Evolutionary conservation across 78 protist species (phyloP).

Genomic region (Polysphondylium violaceum): DNA sequence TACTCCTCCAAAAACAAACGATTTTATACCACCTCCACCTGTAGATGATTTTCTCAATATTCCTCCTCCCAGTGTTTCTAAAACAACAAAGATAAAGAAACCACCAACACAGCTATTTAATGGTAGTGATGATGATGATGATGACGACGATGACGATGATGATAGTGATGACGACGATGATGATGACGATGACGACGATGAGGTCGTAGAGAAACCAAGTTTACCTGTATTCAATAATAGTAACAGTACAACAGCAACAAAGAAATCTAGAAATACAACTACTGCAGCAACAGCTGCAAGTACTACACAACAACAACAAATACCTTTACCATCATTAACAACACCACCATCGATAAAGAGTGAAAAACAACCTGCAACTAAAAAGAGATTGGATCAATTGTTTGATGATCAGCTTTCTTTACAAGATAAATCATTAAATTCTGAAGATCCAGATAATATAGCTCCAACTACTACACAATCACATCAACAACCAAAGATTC

Average conservation of each 20-base stretch:
- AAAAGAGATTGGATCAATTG: constrained; percentile 26
- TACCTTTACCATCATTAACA: not conserved
- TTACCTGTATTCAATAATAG: not conserved
- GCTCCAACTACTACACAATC: constrained; percentile 22
- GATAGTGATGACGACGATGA: constrained; percentile 66
- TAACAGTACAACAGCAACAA: not conserved
- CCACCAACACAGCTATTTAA: constrained; percentile 22
- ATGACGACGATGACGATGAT: constrained; percentile 45
- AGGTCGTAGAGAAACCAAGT: not conserved
- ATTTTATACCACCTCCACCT: not conserved
- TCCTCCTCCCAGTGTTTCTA: not conserved
- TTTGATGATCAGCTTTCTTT: constrained; percentile 23
- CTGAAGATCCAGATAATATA: constrained; percentile 6
- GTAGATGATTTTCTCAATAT: not conserved
- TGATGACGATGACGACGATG: constrained; percentile 18
- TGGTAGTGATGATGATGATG: constrained; percentile 58
- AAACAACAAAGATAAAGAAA: not conserved
- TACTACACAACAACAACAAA: not conserved
- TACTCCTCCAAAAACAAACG: not conserved
- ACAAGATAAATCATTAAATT: too few species aligned
- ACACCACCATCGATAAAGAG: not conserved
- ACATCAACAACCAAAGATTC: not conserved
- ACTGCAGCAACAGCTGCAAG: constrained; percentile 24
- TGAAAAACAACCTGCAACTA: not conserved
- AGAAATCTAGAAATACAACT: not conserved